Evolutionary conservation across 1,284 basidiomycete genomes (phyloP), one percentile per base, ranked within the genome.

Genomic region (Cryptococcus floricola): DNA sequence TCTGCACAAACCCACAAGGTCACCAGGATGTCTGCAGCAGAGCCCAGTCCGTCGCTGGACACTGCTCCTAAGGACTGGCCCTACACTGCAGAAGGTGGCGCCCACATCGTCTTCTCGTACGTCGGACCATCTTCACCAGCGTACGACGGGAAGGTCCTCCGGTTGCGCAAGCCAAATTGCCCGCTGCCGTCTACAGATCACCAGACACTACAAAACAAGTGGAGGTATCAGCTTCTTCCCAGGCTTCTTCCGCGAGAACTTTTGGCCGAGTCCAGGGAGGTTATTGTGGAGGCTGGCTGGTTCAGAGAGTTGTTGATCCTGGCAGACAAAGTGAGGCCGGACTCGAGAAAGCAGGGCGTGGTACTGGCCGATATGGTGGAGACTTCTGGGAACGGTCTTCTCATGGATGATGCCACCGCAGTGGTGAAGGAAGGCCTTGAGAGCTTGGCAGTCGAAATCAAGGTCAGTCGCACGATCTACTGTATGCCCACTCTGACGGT

Each of bases 11-110:
- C 2, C 31, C 44, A 70, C 67, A 34, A 34, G 31, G 10, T 34
- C 31, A 10, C 10, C 31, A 5, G 7, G 31, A 34, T 34, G 31
- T 6, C 41, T 42, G 41, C 2, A n/a, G 9, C 41, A n/a, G n/a
- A 10, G 1, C 23, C 23, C 18, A 16, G 23, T 27, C 41, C 61
- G 31, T 55, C 53, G 1, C 54, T 39, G 44, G 59, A 61, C 14
- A 70, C 68, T 2, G 34, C 52, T 13, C 59, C 85, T 0, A 63
- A 70, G 6, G 80, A 91, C 70, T 95, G 91, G 92, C 77, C 74
- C 58, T 96, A 95, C 70, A 78, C 91, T 31, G 85, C 89, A 1
- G 92, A 95, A 76, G 92, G 92, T 14, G 89, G 88, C n/a, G 87
- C 89, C 9, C 88, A 89, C 9, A 84, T 91, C 61, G 89, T 95